Base-by-base conservation (phyloP, 495 filamentous ascomycete species). In the Clohesyomyces aquaticus region DNA sequence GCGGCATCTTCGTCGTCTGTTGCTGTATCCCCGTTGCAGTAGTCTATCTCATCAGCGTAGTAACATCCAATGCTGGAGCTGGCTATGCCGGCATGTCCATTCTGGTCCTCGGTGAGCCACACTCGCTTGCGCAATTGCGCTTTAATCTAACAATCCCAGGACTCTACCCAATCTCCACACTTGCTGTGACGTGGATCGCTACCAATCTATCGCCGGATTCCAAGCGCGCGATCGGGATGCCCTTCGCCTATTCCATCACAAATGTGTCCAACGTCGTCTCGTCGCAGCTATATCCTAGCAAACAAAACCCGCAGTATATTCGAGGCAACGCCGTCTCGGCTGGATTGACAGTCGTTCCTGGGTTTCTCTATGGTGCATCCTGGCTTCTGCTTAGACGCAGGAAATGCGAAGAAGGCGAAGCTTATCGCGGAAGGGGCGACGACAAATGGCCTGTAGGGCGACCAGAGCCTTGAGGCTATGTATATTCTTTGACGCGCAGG, bases 401-500 rank as follows among this genome's bases (percentile, higher is more conserved):
- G 29, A n/a, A 65, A 72, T 45, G 28, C 16, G 49, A 61, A 65
- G 50, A 72, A 72, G 59, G 62, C 25, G 29, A 63, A 63, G 45
- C 14, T 67, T 10, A 63, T 48, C 16, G 29, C 18, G 6, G 45
- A 72, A 22, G 69, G 69, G 18, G 57, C 45, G 4, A 60, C 49
- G 16, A 50, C 18, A 8, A 72, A 72, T 56, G 66, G 66, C 10
- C 16, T 50, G n/a, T 29, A 60, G 42, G 69, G 59, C 3, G 69
- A 72, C 42, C 53, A 18, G 28, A 48, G 50, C 10, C 55, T 63
- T 25, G 59, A 64, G 28, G 66, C 55, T 28, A 59, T 48, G 45
- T 72, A 72, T 45, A 72, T 46, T 28, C 38, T 72, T 14, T 72
- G 23, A 54, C n/a, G n/a, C n/a, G n/a, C n/a, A n/a, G n/a, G n/a